phyloP scores from a whole-genome alignment of 768 basidiomycete species.

The Termitomyces sp. region DNA sequence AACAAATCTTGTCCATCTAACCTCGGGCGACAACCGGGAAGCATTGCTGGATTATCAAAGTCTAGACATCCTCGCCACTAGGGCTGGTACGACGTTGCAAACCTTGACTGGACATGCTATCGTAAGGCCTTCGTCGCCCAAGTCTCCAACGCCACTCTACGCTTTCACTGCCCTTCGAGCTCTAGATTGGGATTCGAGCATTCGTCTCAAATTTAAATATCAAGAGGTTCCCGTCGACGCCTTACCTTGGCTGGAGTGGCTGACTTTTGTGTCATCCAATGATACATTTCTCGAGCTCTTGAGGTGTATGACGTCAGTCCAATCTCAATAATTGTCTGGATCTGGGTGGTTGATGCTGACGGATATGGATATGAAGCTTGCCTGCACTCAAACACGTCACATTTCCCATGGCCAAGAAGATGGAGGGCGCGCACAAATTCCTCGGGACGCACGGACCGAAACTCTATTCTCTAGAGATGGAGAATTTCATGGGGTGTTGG shows the following conservation, averaged over 20 bases:
- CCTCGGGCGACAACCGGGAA: neutral
- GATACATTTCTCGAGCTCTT: constrained; percentile 1
- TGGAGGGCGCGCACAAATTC: neutral
- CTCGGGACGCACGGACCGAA: neutral
- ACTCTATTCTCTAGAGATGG: neutral
- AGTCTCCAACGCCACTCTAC: neutral
- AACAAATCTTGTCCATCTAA: constrained; percentile 2
- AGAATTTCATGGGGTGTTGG: neutral
- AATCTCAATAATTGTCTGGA: neutral
- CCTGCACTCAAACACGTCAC: neutral
- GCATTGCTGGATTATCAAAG: neutral
- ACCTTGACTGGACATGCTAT: neutral
- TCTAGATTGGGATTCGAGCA: constrained; percentile 2
- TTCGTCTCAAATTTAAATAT: neutral
- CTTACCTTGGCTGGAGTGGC: neutral
- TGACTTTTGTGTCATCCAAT: neutral
- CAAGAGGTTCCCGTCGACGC: neutral
- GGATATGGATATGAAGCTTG: neutral
- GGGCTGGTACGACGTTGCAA: neutral
- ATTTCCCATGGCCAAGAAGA: neutral
- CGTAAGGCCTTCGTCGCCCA: neutral
- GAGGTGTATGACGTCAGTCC: constrained; percentile 1
- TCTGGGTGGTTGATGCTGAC: neutral
- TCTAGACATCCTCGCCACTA: neutral
- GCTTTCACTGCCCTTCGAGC: neutral